These are phyloP conservation scores for Verticillium nonalfalfae DNA, from an alignment of 2,329 filamentous ascomycete species.

Conservation along the genomic window DNA sequence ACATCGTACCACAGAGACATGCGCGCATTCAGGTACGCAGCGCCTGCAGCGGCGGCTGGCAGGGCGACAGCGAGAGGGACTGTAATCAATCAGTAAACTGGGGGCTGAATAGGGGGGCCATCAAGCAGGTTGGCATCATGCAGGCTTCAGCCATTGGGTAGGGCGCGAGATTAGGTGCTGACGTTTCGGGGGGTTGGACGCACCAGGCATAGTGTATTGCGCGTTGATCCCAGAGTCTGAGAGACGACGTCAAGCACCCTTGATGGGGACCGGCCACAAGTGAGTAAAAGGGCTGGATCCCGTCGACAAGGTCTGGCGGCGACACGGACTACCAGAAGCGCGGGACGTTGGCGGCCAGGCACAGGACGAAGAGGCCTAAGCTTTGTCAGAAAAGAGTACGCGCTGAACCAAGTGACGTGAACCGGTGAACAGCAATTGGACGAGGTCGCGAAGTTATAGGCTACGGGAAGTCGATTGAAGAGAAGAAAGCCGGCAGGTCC, in stretches of 20 bases:
- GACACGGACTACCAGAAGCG: not conserved
- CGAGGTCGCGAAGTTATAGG: not conserved
- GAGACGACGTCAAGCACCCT: not conserved
- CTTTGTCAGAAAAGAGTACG: not conserved
- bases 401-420: not conserved
- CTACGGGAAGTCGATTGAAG: not conserved
- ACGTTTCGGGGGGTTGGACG: not conserved
- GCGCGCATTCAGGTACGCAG: slow-evolving; percentile 76
- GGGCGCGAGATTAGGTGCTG: not conserved
- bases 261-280: not conserved
- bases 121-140: not conserved
- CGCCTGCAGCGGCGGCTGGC: slow-evolving; percentile 57
- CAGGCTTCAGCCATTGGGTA: not conserved
- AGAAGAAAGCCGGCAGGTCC: not conserved
- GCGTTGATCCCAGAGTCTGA: not conserved
- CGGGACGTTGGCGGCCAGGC: not conserved
- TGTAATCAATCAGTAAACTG: slow-evolving; percentile 16
- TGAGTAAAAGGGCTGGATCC: not conserved
- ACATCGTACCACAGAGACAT: slow-evolving; percentile 61
- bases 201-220: not conserved
- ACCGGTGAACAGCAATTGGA: not conserved
- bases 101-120: not conserved
- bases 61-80: slow-evolving; percentile 48
- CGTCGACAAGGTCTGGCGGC: not conserved
- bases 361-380: not conserved